Evolutionary conservation across 495 filamentous ascomycete species (phyloP), one percentile per base, ranked within the genome.

Genomic region (Annulohypoxylon stygium): DNA sequence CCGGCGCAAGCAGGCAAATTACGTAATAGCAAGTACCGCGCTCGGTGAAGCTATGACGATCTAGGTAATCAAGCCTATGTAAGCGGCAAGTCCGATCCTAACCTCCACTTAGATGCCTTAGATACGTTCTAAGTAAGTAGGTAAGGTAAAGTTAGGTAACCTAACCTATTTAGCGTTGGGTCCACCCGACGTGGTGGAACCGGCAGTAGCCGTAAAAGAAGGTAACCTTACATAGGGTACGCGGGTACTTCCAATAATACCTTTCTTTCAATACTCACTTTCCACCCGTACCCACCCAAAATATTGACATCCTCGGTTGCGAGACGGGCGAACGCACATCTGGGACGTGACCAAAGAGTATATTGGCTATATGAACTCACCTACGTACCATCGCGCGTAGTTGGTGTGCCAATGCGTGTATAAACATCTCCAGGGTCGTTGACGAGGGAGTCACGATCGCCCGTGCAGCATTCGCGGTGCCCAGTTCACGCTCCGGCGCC

Each of bases 21-120:
- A 72, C 65, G 65, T 61, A 73, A 68, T 61, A 51, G 47, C 64
- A 68, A 64, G 51, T 64, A 51, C 64, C 47, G 41, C 34, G 65
- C 65, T 73, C 61, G 60, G 61, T 61, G 67, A 60, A 53, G 48
- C 54, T 70, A 43, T 11, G 30, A 62, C 43, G 65, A 7, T 64
- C 47, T 61, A 50, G 47, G 66, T 30, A 63, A 48, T 62, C 59
- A 48, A 34, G 25, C 12, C 59, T 37, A 61, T 30, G 48, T 51
- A 26, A 47, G 58, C 70, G 63, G 70, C 64, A 67, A 67, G 70
- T 12, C 69, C 69, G 65, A 68, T 51, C 30, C 57, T 70, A 70
- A 37, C 41, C 65, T 54, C 20, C 41, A 54, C 50, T 54, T 54
- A 54, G 26, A 30, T 26, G 12, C 20, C 20, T 33, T 57, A 57